Evolutionary conservation across 208 protist genomes (phyloP), one percentile per base, ranked within the genome.

Genomic region (Crithidia mellificae): DNA sequence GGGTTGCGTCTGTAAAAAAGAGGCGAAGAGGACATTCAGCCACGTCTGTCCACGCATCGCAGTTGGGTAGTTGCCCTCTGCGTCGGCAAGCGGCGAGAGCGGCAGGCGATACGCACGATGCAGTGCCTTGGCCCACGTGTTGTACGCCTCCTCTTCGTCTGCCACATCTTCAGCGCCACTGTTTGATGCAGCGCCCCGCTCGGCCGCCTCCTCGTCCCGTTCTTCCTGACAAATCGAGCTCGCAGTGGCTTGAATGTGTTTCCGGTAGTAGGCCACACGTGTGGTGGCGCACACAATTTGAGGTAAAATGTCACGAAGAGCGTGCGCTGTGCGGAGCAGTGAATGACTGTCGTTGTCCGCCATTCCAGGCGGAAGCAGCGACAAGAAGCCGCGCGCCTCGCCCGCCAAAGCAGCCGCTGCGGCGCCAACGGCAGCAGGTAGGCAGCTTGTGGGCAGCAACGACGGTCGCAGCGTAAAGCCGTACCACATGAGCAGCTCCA

Each of bases 401-500:
- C 30, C 47, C n/a, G n/a, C n/a, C n/a, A n/a, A n/a, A 19, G 24
- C 27, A 20, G 12, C 38, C 22, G 32, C 25, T 0, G 8, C 30
- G 0, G 46, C 62, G 41, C 51, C 57, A 36, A 20, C 29, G n/a
- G 32, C 14, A 25, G 24, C 8, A 11, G 34, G 34, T 7, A 65
- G 2, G 17, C 34, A 11, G 19, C 34, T 27, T 7, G 47, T 55
- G 20, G 86, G 87, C 8, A 92, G 64, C 49, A 96, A 64, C 1
- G 50, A 84, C 12, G 79, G 87, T 15, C 80, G 74, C 56, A 93
- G 76, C n/a, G 72, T 91, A 46, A 97, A 97, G 54, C 92, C 92
- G 71, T 97, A 97, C 90, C 92, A 97, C 69, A 94, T 67, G 19
- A 93, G 53, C n/a, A 95, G 74, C 70, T 97, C 92, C 50, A 86